Evolutionary conservation across 2,329 filamentous ascomycete species (phyloP).

Genomic region (Claviceps sp.): DNA sequence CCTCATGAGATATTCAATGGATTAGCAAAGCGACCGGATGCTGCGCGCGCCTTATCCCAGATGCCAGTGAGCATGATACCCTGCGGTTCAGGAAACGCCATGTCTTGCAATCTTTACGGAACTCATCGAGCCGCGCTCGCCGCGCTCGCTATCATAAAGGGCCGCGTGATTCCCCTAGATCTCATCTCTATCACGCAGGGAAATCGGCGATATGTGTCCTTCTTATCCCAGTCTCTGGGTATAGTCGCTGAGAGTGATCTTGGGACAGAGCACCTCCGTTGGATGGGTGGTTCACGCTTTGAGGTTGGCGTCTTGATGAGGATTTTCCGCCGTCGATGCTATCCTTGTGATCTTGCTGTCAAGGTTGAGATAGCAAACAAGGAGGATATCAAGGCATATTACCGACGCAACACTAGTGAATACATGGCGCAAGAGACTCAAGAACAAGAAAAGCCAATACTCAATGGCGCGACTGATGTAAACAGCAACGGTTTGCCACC

Average conservation of each 20-base stretch:
- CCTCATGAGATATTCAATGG: constrained; percentile 94
- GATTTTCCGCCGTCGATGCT: constrained; percentile 61
- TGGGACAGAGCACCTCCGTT: constrained; percentile 78
- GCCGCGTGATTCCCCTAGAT: constrained; percentile 70
- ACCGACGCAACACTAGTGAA: constrained; percentile 36
- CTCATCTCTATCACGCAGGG: constrained; percentile 81
- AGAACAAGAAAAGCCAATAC: neutral
- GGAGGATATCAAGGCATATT: constrained; percentile 57
- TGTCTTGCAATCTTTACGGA: constrained; percentile 81
- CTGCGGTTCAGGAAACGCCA: constrained; percentile 86
- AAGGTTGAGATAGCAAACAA: constrained; percentile 75
- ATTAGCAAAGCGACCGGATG: constrained; percentile 63
- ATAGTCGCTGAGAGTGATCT: constrained; percentile 85
- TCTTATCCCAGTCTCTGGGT: constrained; percentile 80
- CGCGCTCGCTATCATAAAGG: constrained; percentile 77
- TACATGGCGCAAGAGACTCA: constrained; percentile 6
- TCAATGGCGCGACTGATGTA: neutral
- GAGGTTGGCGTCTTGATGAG: constrained; percentile 72
- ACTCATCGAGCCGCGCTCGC: constrained; percentile 63
- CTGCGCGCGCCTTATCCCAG: constrained; percentile 56
- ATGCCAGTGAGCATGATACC: constrained; percentile 79
- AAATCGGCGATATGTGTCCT: constrained; percentile 60
- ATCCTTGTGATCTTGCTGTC: constrained; percentile 79
- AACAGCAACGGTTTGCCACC: constrained; percentile 49
- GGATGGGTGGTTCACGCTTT: constrained; percentile 83